phyloP scores from a whole-genome alignment of 1,284 basidiomycete species.

The Ceratobasidium sp. region DNA sequence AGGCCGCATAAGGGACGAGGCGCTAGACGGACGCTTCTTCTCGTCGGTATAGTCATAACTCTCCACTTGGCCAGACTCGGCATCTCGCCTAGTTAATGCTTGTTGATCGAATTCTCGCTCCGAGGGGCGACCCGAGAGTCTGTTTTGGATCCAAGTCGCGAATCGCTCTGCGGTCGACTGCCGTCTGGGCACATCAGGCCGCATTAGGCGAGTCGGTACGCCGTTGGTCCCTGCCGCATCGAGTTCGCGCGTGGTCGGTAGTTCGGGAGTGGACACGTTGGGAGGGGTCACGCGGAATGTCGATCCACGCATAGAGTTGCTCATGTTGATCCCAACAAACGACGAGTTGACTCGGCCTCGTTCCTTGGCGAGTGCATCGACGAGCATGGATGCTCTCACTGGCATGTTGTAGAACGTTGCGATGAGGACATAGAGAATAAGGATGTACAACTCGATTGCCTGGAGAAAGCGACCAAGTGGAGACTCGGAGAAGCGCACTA shows the following conservation, averaged over 20 bases:
- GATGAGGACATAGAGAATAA: slow-evolving; percentile 64
- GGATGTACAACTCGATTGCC: slow-evolving; percentile 67
- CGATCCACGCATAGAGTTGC: slow-evolving; percentile 37
- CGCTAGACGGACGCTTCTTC: slow-evolving; percentile 21
- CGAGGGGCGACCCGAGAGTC: slow-evolving; percentile 26
- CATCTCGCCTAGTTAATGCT: background rate
- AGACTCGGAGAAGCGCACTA: slow-evolving; percentile 73
- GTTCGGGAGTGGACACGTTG: slow-evolving; percentile 31
- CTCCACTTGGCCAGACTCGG: slow-evolving; percentile 12
- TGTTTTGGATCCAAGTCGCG: slow-evolving; percentile 34
- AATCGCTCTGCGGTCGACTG: slow-evolving; percentile 31
- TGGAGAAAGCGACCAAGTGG: slow-evolving; percentile 72
- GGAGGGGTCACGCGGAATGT: slow-evolving; percentile 38
- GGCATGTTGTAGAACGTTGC: slow-evolving; percentile 29
- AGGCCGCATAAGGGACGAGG: background rate
- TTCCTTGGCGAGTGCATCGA: slow-evolving; percentile 9
- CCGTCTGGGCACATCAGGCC: slow-evolving; percentile 20
- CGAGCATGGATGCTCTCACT: slow-evolving; percentile 9
- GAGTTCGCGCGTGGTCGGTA: slow-evolving; percentile 12
- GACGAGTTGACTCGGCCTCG: slow-evolving; percentile 25
- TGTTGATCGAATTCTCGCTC: slow-evolving; percentile 20
- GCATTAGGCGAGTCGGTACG: slow-evolving; percentile 5
- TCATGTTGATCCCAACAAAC: slow-evolving; percentile 36
- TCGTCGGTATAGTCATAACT: slow-evolving; percentile 32
- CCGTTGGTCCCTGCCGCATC: slow-evolving; percentile 13